Evolutionary conservation across 2,329 filamentous ascomycete genomes (phyloP), one percentile per base, ranked within the genome.

Genomic region (Cladosporium cucumerinum): DNA sequence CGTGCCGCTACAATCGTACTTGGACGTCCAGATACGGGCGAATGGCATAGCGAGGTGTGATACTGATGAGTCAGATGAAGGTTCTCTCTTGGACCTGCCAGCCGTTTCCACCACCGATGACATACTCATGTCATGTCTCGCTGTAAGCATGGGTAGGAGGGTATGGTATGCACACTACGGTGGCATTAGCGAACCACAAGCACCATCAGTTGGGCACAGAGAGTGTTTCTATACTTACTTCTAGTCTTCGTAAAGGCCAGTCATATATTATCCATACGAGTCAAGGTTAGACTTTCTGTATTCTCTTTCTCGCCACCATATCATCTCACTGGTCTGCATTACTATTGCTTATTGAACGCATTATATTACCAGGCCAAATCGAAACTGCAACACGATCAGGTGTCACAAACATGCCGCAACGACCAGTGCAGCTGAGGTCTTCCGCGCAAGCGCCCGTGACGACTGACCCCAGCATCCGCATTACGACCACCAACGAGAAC

Each of bases 401-500:
- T n/a, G 34, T 14, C 34, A 34, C n/a, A 34, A 32, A 43, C 14
- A 62, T 62, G 60, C 49, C 49, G 11, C 60, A 46, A 18, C 23
- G 18, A 23, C 25, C 30, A 43, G 8, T 18, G 23, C 49, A 62
- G 25, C 25, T 51, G 23, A 52, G 48, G 21, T 30, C 30, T 8
- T 16, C 43, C 5, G 28, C 46, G 16, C 28, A 26, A 10, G 18
- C 34, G 21, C 60, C 60, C 11, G 60, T 32, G 18, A 52, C 30
- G 48, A 18, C 32, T n/a, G 60, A 62, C 34, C 34, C 57, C 12
- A 49, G 63, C 25, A 36, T 66, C 18, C 60, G 64, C 11, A 66
- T 66, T 23, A 63, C 59, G 21, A 66, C 64, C 6, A 61, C 59
- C 32, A 73, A 74, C 54, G 73, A 74, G 66, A 72, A 74, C 66